phyloP scores from a whole-genome alignment of 148 eudicot species.

The Chenopodium formosanum region DNA sequence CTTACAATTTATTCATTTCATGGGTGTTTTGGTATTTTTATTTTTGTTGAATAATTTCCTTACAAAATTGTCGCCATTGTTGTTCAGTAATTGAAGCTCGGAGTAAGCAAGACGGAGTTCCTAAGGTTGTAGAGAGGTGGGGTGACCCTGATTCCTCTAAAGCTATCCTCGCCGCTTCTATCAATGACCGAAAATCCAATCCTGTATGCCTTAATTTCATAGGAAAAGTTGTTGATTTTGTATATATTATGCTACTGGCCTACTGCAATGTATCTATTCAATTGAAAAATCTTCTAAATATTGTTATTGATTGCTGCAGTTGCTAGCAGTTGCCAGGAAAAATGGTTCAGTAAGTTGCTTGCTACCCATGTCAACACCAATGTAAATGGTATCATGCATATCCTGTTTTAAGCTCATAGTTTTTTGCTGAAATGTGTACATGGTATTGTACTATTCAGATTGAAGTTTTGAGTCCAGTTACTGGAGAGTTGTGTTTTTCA shows the following conservation, averaged over 20 bases:
- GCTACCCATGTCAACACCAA: neutral
- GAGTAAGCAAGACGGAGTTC: conserved; percentile 51
- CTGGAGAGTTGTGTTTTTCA: conserved; percentile 58
- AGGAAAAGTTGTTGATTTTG: neutral
- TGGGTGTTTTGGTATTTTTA: neutral
- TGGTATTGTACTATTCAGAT: conserved; percentile 37
- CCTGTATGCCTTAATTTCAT: conserved; percentile 41
- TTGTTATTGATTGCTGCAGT: conserved; percentile 44
- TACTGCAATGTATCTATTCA: neutral
- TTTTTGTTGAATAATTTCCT: neutral
- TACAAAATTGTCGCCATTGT: neutral
- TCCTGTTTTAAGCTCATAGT: neutral
- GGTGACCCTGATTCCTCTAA: conserved; percentile 78
- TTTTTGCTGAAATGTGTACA: neutral
- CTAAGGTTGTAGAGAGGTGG: conserved; percentile 87
- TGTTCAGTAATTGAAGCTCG: conserved; percentile 74
- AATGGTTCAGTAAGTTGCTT: conserved; percentile 67
- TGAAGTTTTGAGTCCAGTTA: conserved; percentile 69
- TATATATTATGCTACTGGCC: neutral
- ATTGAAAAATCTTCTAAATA: conserved; percentile 6
- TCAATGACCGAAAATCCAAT: conserved; percentile 48
- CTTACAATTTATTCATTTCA: neutral
- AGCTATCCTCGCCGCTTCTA: conserved; percentile 67
- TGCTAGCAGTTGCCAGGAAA: conserved; percentile 84
- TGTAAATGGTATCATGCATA: neutral